Conservation (phyloP, 2,329 filamentous ascomycete species). For the Aaosphaeria pasadenensis region DNA sequence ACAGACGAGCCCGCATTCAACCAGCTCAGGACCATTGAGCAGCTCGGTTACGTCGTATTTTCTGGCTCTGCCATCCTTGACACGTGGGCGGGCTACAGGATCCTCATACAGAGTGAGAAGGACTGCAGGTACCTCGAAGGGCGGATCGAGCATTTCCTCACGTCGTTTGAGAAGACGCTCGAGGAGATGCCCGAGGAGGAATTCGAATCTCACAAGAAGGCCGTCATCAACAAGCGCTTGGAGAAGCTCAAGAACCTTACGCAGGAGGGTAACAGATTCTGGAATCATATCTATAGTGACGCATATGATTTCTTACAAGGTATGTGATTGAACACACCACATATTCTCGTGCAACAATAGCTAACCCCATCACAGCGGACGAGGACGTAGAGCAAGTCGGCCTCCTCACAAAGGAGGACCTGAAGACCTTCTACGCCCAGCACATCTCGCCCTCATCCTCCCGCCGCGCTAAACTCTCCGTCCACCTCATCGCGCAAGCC, state of each 20-base stretch:
- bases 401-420: constrained; percentile 71
- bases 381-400: constrained; percentile 74
- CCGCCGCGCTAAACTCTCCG: constrained; percentile 74
- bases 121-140: constrained; percentile 79
- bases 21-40: constrained; percentile 92
- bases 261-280: constrained; percentile 79
- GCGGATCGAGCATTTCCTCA: constrained; percentile 82
- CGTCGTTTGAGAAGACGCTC: constrained; percentile 62
- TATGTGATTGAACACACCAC: constrained; percentile 42
- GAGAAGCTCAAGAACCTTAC: constrained; percentile 92
- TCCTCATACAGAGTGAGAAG: constrained; percentile 92
- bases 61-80: constrained; percentile 72
- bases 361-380: constrained; percentile 51
- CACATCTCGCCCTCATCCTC: constrained; percentile 74
- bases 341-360: not conserved
- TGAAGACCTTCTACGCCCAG: constrained; percentile 73
- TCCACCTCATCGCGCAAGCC: constrained; percentile 78
- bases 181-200: constrained; percentile 75
- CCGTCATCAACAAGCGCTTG: constrained; percentile 78
- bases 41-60: constrained; percentile 95
- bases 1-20: constrained; percentile 92
- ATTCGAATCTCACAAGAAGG: constrained; percentile 89
- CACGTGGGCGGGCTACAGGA: constrained; percentile 73
- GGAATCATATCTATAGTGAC: constrained; percentile 80
- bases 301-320: constrained; percentile 87